Base-by-base conservation (phyloP, 192 early-diverging fungal species). In the Obelidium mucronatum region DNA sequence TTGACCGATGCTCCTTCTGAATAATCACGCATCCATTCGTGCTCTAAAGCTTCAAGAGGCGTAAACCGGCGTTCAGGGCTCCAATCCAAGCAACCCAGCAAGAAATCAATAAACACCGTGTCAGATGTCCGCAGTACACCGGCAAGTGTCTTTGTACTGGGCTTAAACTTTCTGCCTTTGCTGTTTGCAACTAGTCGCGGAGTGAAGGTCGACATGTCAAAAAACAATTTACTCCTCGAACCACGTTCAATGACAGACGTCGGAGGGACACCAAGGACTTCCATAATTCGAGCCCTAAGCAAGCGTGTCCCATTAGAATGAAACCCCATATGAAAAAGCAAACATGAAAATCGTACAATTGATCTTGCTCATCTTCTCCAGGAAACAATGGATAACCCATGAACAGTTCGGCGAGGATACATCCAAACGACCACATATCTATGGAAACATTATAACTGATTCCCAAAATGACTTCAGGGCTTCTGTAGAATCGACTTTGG, bases 361-460 rank as follows among this genome's bases (percentile, higher is more conserved):
- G 97, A 71, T 99, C 96, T 69, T 94, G 91, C 80, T 99, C 97
- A 78, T 97, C 97, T 79, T 99, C 97, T 30, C 97, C 97, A 6
- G 97, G 96, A 75, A 99, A 99, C 36, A 99, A 79, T 34, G 97
- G 97, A 72, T 96, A 95, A 17, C 93, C 91, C 48, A 79, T 83
- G 67, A 76, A 86, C 31, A 99, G 83, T 75, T 99, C 97, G 17
- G 92, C 96, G 8, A 97, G 86, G 61, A 99, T 97, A 79, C 96
- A 97, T 17, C 97, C 97, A 52, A 99, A 83, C 68, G 91, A 93
- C 97, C 97, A 99, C 91, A 99, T 93, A 81, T 99, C 97, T 73
- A 99, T 99, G 1, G 94, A 90, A 69, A 91, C 94, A 66, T 87
- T 93, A 76, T 99, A 99, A 24, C 86, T 87, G 39, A 87, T 79